These are phyloP conservation scores for Tricholomella constricta DNA, from an alignment of 768 basidiomycete species.

Conservation along the genomic window DNA sequence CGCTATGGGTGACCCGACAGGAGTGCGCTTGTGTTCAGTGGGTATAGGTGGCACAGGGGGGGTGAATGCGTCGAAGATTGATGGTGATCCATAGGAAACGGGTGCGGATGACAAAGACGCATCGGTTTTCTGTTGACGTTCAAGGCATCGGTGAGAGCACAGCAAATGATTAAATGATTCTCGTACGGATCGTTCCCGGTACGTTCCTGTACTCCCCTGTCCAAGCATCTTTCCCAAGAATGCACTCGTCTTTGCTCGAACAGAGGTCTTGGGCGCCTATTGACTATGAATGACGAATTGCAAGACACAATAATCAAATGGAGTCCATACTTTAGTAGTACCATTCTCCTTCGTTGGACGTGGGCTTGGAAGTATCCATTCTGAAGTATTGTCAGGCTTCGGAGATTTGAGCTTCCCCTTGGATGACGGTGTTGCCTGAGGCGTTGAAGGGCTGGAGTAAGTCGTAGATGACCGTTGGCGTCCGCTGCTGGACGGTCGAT, in stretches of 20 bases:
- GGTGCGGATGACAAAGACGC: constrained; percentile 34
- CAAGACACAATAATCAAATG: neutral
- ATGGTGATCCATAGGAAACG: constrained; percentile 40
- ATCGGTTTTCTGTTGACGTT: constrained; percentile 54
- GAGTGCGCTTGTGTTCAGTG: constrained; percentile 35
- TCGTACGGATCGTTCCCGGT: constrained; percentile 40
- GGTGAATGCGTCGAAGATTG: constrained; percentile 45
- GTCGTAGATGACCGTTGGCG: constrained; percentile 48
- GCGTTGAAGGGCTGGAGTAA: constrained; percentile 28
- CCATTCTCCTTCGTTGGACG: constrained; percentile 44
- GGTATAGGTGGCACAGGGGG: constrained; percentile 60
- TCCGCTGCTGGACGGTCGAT: constrained; percentile 28
- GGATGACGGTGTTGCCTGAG: constrained; percentile 31
- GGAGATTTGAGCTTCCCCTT: constrained; percentile 35
- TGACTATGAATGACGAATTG: constrained; percentile 6
- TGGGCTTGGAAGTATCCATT: constrained; percentile 53
- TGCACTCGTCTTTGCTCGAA: constrained; percentile 78
- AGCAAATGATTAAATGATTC: constrained; percentile 45
- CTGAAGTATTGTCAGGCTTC: constrained; percentile 27
- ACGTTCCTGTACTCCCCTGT: constrained; percentile 37
- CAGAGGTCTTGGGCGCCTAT: constrained; percentile 59
- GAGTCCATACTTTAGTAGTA: constrained; percentile 49
- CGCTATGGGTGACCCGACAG: constrained; percentile 44
- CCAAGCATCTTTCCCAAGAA: constrained; percentile 82
- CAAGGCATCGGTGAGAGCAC: constrained; percentile 17